phyloP scores from a whole-genome alignment of 2,329 filamentous ascomycete genomes.

The Exophiala xenobiotica region DNA sequence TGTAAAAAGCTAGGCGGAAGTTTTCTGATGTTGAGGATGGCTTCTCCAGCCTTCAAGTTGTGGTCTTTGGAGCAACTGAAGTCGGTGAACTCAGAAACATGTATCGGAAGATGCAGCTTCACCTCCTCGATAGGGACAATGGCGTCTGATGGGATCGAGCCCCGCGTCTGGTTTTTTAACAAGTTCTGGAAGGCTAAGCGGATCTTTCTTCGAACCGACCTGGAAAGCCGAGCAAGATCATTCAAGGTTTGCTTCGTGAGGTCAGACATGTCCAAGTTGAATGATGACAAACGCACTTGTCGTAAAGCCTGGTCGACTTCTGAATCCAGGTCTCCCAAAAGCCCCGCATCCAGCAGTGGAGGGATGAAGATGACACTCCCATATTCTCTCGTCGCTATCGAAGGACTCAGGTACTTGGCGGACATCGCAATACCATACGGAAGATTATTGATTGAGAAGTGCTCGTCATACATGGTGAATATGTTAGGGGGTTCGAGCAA shows the following conservation, averaged over 20 bases:
- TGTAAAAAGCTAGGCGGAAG: constrained; percentile 50
- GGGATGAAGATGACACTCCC: background rate
- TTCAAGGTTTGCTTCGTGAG: background rate
- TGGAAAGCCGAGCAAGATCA: background rate
- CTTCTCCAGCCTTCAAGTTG: background rate
- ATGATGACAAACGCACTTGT: background rate
- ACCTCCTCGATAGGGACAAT: constrained; percentile 34
- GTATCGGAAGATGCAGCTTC: constrained; percentile 55
- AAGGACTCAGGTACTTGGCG: background rate
- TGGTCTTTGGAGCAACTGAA: constrained; percentile 51
- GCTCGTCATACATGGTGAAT: background rate
- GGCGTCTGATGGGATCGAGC: background rate
- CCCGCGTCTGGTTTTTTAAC: background rate
- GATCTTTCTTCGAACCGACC: too few relatives aligned
- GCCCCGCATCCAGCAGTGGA: background rate
- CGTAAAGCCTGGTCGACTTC: background rate
- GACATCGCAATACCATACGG: background rate
- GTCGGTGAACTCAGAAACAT: constrained; percentile 58
- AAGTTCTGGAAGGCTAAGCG: background rate
- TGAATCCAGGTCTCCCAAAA: background rate
- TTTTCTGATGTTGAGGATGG: constrained; percentile 14
- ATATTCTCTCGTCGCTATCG: background rate
- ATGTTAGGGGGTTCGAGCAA: too few relatives aligned
- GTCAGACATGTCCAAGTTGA: background rate
- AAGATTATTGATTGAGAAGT: background rate